Evolutionary conservation across 106 monocot species (phyloP), one percentile per base, ranked within the genome.

Genomic region (Dioscorea alata): DNA sequence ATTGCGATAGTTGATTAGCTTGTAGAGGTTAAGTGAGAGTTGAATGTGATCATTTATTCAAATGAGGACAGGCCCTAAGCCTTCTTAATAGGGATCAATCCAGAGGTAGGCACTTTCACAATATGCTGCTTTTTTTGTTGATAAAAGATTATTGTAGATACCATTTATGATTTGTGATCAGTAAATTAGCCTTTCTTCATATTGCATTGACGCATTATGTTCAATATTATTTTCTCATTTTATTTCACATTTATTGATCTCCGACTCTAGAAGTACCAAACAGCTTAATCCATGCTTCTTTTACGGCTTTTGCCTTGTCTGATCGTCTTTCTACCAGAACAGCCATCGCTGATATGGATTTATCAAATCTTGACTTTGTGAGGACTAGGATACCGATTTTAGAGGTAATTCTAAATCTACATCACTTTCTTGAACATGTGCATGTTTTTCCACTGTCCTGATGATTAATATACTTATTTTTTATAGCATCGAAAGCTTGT

Each of bases 261-360:
- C 1, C 2, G 18, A 14, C 0, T 19, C 34, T 16, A 33, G 6
- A 8, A 42, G 4, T 1, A 3, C 28, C 28, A 42, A 42, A 42
- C 42, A 8, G 42, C 17, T 3, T 10, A 42, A 42, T 42, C 9
- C 64, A 33, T 64, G 18, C 0, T 16, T 64, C 16, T 64, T 34
- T 18, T 42, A 15, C 2, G 13, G 2, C 24, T 32, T n/a, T 17
- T 33, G 33, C 64, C 42, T 17, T 42, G 64, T 25, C 79, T 90
- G 94, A 91, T 75, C 94, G 91, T 1, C 69, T 83, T 16, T 76
- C 85, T 13, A 91, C 94, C 4, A 88, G 94, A 53, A 81, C 88
- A 59, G 91, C 81, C 57, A 71, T 81, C 22, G 94, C 94, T 31
- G 91, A 95, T 31, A 82, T 95, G 60, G 83, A 95, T 70, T 33